Base-by-base conservation (phyloP, 2,329 filamentous ascomycete genomes). In the Xylaria sp. region DNA sequence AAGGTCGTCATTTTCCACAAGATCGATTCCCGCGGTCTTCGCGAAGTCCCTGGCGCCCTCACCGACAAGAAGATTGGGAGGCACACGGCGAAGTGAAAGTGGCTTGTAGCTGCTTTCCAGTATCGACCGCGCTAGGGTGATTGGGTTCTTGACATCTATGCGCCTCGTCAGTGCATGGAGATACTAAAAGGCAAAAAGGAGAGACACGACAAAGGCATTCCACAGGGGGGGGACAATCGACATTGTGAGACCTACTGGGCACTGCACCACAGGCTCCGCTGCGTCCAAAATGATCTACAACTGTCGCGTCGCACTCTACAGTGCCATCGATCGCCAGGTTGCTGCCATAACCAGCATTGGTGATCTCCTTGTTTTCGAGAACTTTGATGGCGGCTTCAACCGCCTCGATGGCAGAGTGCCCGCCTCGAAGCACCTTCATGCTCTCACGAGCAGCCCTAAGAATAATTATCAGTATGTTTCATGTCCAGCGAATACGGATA, bases 321-420 rank as follows among this genome's bases (percentile, higher is more conserved):
- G 86, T 84, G 1, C 94, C 94, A 67, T 97, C 89, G 63, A 96
- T 90, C 50, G 91, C 88, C 23, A 99, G 79, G 69, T 99, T 99
- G 75, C 94, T 99, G 52, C 95, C 94, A 72, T 90, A 97, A 0
- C 94, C 94, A 44, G 93, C 90, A 73, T 99, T 99, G 42, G 95
- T 99, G 66, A 99, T 95, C 69, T 97, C 92, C 59, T 89, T 87
- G 72, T 99, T 91, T 75, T 99, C 94, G 16, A 99, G 84, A 18
- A 91, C 80, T 66, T 88, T 90, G 69, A 99, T 86, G 35, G 94
- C 91, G 54, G 89, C 88, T 74, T 97, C 94, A 19, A 97, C 89
- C 13, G 92, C 94, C 70, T 97, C 91, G 3, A 93, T 81, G 3
- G 94, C 91, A 48, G 86, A 85, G 8, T 87, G 89, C 23, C 94